These are phyloP conservation scores for Talaromyces rugulosus DNA, from an alignment of 2,329 filamentous ascomycete species.

Conservation along the genomic window DNA sequence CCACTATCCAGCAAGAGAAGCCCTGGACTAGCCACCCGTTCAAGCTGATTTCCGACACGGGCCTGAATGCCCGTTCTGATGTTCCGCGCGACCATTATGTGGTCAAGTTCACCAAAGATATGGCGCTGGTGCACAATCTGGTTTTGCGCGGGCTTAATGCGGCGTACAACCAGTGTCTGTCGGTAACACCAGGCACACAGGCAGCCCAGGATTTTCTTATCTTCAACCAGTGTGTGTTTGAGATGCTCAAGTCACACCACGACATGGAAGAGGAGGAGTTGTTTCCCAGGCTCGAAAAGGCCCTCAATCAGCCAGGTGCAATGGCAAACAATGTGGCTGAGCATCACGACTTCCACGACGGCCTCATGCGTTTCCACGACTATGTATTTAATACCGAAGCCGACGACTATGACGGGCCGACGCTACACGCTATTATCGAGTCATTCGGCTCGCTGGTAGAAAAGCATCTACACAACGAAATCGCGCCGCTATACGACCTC, in stretches of 20 bases:
- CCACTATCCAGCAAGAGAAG: neutral
- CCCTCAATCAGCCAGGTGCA: constrained; percentile 13
- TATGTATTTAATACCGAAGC: constrained; percentile 17
- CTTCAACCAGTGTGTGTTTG: constrained; percentile 19
- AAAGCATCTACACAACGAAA: constrained; percentile 21
- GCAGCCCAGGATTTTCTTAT: constrained; percentile 19
- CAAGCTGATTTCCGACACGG: neutral
- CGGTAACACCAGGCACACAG: constrained; percentile 14
- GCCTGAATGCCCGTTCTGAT: neutral
- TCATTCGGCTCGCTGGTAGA: constrained; percentile 18
- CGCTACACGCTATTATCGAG: constrained; percentile 17
- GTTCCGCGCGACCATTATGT: neutral
- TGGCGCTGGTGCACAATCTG: constrained; percentile 22
- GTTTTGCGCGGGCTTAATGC: constrained; percentile 20
- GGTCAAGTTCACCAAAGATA: constrained; percentile 6
- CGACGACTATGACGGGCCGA: constrained; percentile 16
- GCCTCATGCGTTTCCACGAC: constrained; percentile 16
- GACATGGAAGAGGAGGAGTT: constrained; percentile 16
- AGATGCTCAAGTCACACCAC: constrained; percentile 17
- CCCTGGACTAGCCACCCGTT: neutral
- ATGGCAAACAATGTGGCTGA: constrained; percentile 15
- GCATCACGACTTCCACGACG: constrained; percentile 16
- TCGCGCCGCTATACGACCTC: constrained; percentile 14
- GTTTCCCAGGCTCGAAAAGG: constrained; percentile 16
- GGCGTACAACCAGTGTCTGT: constrained; percentile 18